A percentile compares a stretch with the other conserved stretches of the same genome.
Evolutionary conservation across 2,329 filamentous ascomycete genomes (phyloP).

Genomic region (Cephalotrichum gorgonifer): DNA sequence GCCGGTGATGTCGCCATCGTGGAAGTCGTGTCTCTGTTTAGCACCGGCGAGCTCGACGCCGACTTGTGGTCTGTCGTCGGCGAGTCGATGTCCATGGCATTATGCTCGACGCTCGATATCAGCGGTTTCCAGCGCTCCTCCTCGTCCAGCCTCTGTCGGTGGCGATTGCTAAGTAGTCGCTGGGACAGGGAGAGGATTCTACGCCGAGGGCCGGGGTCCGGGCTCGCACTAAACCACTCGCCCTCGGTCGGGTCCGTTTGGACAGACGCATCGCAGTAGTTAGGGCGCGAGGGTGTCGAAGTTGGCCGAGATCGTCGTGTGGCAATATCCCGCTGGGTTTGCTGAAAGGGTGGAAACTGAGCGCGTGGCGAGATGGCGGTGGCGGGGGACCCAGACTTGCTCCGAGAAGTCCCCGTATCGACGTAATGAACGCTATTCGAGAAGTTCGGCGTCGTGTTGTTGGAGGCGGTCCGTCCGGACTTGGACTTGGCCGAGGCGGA

Average conservation of each 20-base stretch:
- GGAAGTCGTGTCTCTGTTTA: background rate
- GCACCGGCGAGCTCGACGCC: conserved; percentile 1
- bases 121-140: background rate
- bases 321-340: background rate
- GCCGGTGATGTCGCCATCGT: conserved; percentile 2
- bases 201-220: conserved; percentile 29
- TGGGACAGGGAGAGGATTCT: conserved; percentile 43
- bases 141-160: conserved; percentile 11
- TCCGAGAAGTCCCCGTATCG: conserved; percentile 41
- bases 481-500: conserved; percentile 27
- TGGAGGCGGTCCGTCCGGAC: conserved; percentile 10
- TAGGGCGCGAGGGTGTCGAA: conserved; percentile 5
- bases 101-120: background rate
- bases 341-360: conserved; percentile 1
- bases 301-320: background rate
- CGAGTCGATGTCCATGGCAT: conserved; percentile 2
- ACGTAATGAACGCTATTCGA: conserved; percentile 31
- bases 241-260: conserved; percentile 46
- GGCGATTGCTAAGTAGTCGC: conserved; percentile 38
- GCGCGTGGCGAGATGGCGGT: conserved; percentile 16
- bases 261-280: conserved; percentile 39
- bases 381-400: conserved; percentile 41
- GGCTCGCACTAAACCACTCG: conserved; percentile 37
- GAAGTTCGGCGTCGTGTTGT: conserved; percentile 19
- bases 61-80: background rate